Base-by-base conservation (phyloP, 2,329 filamentous ascomycete species). In the Aspergillus japonicus region DNA sequence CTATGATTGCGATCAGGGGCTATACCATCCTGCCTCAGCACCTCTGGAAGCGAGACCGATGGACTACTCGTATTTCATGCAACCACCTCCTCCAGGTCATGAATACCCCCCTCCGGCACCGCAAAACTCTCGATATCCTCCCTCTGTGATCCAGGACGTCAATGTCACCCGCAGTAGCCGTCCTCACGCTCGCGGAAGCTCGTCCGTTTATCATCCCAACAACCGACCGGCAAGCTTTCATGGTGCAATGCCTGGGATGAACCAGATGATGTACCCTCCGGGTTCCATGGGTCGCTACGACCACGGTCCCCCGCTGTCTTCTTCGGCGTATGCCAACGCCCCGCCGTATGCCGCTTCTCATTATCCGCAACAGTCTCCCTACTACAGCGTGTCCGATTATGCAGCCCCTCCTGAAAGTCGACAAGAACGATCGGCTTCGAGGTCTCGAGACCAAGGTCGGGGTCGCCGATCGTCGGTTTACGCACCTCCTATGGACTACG, bases 211-310 rank as follows among this genome's bases (percentile, higher is more conserved):
- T 48, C 74, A 78, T 59, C 49, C 71, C 47, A 67, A 68, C 62
- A 65, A 64, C 42, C 71, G 76, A 54, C 77, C 78, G 14, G 58
- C 75, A 53, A 79, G 77, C 59, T 77, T 71, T 58, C 76, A 79
- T 61, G 74, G 71, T 10, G 66, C 70, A 57, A 62, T 68, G 31
- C 72, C 71, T 31, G 73, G 74, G 42, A 68, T 73, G 64, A 66
- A 64, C 7, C 65, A 60, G 16, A 65, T 70, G 54, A 66, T 72
- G 64, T 73, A 74, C 52, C 62, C 62, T 29, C 66, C 71, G 50
- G 63, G 69, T 31, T 65, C 68, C 50, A 65, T 73, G 62, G 64
- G 62, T 50, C 68, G 59, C 52, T 74, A 71, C 53, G 75, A 75
- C 16, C 70, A 71, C 62, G 75, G 75, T 1, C 76, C 75, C 12